Conservation (phyloP, 2,329 filamentous ascomycete genomes). For the Phyllosticta capitalensis region DNA sequence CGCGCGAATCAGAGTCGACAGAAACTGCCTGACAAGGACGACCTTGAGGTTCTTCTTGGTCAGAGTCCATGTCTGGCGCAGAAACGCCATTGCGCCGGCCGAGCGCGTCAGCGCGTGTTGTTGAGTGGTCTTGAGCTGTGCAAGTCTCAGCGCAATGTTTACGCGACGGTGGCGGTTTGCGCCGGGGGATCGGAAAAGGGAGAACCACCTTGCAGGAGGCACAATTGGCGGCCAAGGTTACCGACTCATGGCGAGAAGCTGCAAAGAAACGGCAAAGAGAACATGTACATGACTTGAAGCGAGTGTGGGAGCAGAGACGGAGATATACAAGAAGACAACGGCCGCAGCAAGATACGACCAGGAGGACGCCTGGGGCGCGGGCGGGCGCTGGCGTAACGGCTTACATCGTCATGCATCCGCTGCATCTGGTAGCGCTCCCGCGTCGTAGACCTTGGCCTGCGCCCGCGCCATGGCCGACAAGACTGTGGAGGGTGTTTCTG, state of each 20-base stretch:
- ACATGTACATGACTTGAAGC: too few relatives aligned
- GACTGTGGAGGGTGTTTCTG: neutral
- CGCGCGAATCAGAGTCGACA: slow-evolving; percentile 45
- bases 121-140: neutral
- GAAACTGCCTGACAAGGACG: slow-evolving; percentile 43
- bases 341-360: neutral
- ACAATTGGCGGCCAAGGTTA: neutral
- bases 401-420: neutral
- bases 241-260: neutral
- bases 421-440: neutral
- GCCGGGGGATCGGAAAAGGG: neutral
- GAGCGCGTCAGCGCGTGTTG: neutral
- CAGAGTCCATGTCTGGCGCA: slow-evolving; percentile 47
- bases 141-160: neutral
- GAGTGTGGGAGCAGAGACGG: neutral
- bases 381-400: neutral
- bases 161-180: neutral
- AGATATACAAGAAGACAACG: neutral
- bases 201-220: neutral
- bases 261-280: too few relatives aligned
- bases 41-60: slow-evolving; percentile 49
- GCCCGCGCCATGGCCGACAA: neutral
- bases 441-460: neutral
- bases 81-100: slow-evolving; percentile 25
- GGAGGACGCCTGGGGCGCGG: neutral